phyloP scores from a whole-genome alignment of 768 basidiomycete genomes.

The Podaxis carcinomalis region DNA sequence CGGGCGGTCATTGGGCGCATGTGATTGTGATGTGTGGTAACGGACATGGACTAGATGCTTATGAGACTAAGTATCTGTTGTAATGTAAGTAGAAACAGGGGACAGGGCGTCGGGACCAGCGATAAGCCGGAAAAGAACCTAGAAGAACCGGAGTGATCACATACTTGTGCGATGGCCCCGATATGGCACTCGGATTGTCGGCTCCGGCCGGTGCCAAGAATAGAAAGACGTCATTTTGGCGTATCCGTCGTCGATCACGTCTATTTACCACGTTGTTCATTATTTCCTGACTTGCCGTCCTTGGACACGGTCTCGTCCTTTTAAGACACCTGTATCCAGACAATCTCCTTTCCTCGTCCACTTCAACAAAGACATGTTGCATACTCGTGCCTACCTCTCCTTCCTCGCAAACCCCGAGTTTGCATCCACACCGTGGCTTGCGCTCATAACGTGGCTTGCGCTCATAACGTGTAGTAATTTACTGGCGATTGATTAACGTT shows the following conservation, averaged over 20 bases:
- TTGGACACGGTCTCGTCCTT: neutral
- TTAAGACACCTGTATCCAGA: neutral
- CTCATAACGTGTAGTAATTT: neutral
- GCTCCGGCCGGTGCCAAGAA: neutral
- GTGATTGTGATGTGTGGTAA: constrained; percentile 21
- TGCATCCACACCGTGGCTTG: neutral
- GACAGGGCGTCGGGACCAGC: neutral
- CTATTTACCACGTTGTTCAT: neutral
- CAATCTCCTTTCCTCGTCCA: neutral
- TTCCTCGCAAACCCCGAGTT: constrained; percentile 3
- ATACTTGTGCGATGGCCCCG: too few species aligned
- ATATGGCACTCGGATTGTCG: neutral
- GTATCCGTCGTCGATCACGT: neutral
- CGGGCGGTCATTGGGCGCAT: constrained; percentile 62
- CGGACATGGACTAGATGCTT: neutral
- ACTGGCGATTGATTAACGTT: constrained; percentile 4
- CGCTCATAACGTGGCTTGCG: neutral
- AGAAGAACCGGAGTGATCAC: neutral
- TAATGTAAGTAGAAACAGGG: neutral
- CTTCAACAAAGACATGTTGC: constrained; percentile 1
- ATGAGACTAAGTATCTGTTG: neutral
- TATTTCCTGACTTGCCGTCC: neutral
- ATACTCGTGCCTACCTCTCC: constrained; percentile 8
- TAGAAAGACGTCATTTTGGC: constrained; percentile 1
- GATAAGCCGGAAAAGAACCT: neutral